Base-by-base conservation (phyloP, 768 basidiomycete species). In the Agrocybe praecox region DNA sequence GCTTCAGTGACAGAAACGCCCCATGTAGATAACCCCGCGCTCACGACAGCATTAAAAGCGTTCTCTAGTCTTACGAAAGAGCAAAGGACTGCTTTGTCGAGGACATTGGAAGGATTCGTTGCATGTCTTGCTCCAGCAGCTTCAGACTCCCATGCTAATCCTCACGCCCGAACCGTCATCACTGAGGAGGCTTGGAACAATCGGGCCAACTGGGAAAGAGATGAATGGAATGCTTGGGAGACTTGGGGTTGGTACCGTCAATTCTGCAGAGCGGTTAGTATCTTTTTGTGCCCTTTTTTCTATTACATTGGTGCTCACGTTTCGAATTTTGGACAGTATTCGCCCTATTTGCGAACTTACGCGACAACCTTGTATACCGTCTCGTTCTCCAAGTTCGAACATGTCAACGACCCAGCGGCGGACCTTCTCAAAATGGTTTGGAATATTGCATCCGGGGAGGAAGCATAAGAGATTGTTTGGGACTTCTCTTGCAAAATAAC, bases 221-320 rank as follows among this genome's bases (percentile, higher is more conserved):
- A 85, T 23, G 87, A 90, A 53, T 96, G 94, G 94, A 81, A 82
- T 65, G 78, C 82, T 1, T 94, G 92, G 92, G 87, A 91, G 73
- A 90, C 88, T 0, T 94, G 91, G 89, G 87, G 90, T 2, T 96
- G 94, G 94, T 95, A 90, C 63, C 78, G 90, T 57, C 92, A 96
- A 63, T 95, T 94, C 75, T 91, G 90, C 70, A 79, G 92, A 65
- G 80, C 74, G 69, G 94, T 94, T 52, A 60, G 91, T 75, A 36
- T 46, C 36, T 43, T 19, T 24, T 2, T 18, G 17, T 17, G 29
- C 58, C 49, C n/a, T n/a, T n/a, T n/a, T 55, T 24, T 26, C 22
- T 36, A 21, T 52, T 29, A 29, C 52, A 49, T 5, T n/a, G 45
- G 8, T 2, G 15, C 15, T 44, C 9, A 42, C n/a, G 36, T 23